Evolutionary conservation across 805 yeast species (phyloP).

Genomic region (Metschnikowia lochheadii): DNA sequence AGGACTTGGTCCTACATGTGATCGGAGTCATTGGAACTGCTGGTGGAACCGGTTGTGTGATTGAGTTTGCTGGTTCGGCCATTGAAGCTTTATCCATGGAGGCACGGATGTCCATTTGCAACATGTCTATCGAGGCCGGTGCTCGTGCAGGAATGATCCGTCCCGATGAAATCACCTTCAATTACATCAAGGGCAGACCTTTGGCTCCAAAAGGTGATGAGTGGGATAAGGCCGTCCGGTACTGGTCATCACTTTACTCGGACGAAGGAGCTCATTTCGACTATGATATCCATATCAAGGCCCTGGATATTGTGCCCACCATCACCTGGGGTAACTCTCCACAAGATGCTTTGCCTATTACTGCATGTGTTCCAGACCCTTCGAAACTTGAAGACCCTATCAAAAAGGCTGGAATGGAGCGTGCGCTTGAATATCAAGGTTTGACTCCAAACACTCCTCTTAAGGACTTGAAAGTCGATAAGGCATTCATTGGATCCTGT

Average conservation of each 20-base stretch:
- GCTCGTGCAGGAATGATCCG: conserved; percentile 99
- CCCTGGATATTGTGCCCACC: conserved; percentile 86
- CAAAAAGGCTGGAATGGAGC: conserved; percentile 77
- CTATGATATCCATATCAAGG: conserved; percentile 73
- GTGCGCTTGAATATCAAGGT: conserved; percentile 93
- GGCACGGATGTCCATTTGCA: conserved; percentile 99
- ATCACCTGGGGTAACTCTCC: conserved; percentile 99
- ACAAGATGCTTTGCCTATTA: conserved; percentile 95
- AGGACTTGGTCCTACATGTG: conserved; percentile 90
- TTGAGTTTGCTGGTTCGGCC: conserved; percentile 96
- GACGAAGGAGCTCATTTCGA: conserved; percentile 92
- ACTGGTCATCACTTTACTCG: conserved; percentile 85
- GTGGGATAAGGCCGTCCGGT: conserved; percentile 90
- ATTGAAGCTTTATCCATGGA: conserved; percentile 89
- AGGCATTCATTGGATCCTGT: conserved; percentile 97
- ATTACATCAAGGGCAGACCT: conserved; percentile 89
- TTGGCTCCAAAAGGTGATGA: conserved; percentile 90
- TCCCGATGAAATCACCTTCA: conserved; percentile 87
- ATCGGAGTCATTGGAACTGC: conserved; percentile 98
- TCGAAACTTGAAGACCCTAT: conserved; percentile 63
- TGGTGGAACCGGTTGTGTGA: conserved; percentile 97
- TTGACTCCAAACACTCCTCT: conserved; percentile 78
- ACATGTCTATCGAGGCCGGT: conserved; percentile 98
- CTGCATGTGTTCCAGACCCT: conserved; percentile 90
- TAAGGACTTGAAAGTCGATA: conserved; percentile 72